Evolutionary conservation across 768 basidiomycete species (phyloP).

Genomic region (Pulveroboletus frians): DNA sequence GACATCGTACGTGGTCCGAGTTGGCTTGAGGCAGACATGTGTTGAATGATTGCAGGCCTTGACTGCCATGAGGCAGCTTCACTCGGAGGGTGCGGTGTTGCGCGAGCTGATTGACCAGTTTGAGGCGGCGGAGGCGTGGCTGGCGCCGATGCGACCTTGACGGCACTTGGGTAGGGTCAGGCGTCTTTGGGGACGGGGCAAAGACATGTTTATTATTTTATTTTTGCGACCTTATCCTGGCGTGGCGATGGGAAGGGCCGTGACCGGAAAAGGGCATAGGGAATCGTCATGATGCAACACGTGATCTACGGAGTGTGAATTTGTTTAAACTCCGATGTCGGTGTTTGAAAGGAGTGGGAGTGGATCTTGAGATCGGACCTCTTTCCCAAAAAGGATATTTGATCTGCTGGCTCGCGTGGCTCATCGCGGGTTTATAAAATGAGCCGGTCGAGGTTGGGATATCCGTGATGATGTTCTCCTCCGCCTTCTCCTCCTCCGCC

Average conservation of each 20-base stretch:
- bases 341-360: background rate
- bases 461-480: constrained; percentile 21
- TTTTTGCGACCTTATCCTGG: too few relatives aligned
- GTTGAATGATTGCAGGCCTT: constrained; percentile 50
- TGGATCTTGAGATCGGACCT: constrained; percentile 22
- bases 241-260: constrained; percentile 14
- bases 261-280: constrained; percentile 13
- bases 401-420: constrained; percentile 27
- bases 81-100: constrained; percentile 74
- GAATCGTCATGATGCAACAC: constrained; percentile 7
- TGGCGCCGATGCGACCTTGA: constrained; percentile 87
- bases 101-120: constrained; percentile 92
- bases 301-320: constrained; percentile 10
- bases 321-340: background rate
- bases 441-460: constrained; percentile 5
- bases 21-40: constrained; percentile 26
- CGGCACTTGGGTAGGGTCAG: constrained; percentile 11
- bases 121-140: constrained; percentile 92
- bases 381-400: constrained; percentile 2
- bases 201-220: too few relatives aligned
- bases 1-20: constrained; percentile 76
- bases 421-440: constrained; percentile 18
- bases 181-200: background rate
- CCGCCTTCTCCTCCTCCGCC: constrained; percentile 21
- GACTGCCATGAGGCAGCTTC: constrained; percentile 84